phyloP scores from a whole-genome alignment of 148 eudicot species.

The Chenopodium album region DNA sequence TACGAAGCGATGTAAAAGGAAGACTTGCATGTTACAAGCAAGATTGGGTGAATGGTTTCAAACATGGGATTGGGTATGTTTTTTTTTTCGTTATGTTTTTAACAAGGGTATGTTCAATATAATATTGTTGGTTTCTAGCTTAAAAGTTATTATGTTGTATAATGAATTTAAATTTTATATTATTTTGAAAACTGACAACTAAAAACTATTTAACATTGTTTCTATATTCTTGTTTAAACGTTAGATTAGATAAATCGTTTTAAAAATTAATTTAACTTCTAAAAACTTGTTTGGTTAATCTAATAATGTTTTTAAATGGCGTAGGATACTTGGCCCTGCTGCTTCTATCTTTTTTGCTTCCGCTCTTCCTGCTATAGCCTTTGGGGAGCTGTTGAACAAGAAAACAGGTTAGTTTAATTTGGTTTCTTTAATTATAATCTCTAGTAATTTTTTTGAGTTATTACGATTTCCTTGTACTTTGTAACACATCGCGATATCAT shows the following conservation, averaged over 20 bases:
- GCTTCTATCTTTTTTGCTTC: slow-evolving; percentile 61
- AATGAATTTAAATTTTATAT: too few relatives aligned
- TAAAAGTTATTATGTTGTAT: too few relatives aligned
- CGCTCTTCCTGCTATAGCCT: slow-evolving; percentile 60
- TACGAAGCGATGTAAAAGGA: slow-evolving; percentile 45
- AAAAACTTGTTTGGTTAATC: not conserved
- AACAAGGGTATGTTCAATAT: too few relatives aligned
- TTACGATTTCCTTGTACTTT: too few relatives aligned
- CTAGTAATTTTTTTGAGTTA: too few relatives aligned
- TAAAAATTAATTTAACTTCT: not conserved
- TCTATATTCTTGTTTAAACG: too few relatives aligned
- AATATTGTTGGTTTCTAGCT: too few relatives aligned
- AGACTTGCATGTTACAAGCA: slow-evolving; percentile 55
- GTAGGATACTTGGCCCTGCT: slow-evolving; percentile 54
- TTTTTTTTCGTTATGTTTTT: too few relatives aligned
- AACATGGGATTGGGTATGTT: slow-evolving; percentile 51
- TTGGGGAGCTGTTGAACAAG: slow-evolving; percentile 52
- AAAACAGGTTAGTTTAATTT: slow-evolving; percentile 46
- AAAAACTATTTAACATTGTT: too few relatives aligned
- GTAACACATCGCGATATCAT: too few relatives aligned
- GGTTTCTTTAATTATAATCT: not conserved
- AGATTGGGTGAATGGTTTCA: slow-evolving; percentile 56
- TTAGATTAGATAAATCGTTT: too few relatives aligned
- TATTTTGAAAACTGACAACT: too few relatives aligned
- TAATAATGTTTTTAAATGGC: not conserved